Evolutionary conservation across 768 basidiomycete species (phyloP).

Genomic region (Hygrocybe punicea): DNA sequence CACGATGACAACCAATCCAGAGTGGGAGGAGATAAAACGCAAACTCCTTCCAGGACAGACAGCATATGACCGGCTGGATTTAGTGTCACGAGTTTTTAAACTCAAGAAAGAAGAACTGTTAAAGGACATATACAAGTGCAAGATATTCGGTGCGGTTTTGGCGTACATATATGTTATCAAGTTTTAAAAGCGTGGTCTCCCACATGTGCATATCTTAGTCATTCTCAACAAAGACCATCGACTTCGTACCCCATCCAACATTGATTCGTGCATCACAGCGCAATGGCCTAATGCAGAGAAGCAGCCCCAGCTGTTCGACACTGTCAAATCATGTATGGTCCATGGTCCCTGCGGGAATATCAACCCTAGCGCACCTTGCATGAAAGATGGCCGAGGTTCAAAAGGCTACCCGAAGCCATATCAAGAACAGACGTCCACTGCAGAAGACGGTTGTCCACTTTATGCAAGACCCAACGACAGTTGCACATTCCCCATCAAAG

Average conservation of each 20-base stretch:
- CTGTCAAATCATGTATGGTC: slow-evolving; percentile 42
- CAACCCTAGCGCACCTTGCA: slow-evolving; percentile 36
- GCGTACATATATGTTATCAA: background rate
- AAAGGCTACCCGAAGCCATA: slow-evolving; percentile 47
- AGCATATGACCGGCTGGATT: slow-evolving; percentile 43
- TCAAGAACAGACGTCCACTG: slow-evolving; percentile 30
- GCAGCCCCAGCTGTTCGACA: slow-evolving; percentile 39
- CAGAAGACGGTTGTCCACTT: slow-evolving; percentile 40
- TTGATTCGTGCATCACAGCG: slow-evolving; percentile 42
- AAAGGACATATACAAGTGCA: slow-evolving; percentile 35
- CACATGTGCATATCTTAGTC: slow-evolving; percentile 39
- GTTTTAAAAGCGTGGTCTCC: too few species aligned
- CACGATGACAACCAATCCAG: slow-evolving; percentile 49
- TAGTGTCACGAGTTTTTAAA: slow-evolving; percentile 47
- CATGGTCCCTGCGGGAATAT: slow-evolving; percentile 46
- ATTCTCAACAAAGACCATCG: slow-evolving; percentile 34
- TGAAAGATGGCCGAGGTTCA: slow-evolving; percentile 40
- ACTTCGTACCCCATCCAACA: slow-evolving; percentile 30
- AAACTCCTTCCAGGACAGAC: slow-evolving; percentile 31
- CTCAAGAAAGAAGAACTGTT: slow-evolving; percentile 41
- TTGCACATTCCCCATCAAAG: slow-evolving; percentile 5
- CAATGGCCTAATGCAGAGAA: slow-evolving; percentile 40
- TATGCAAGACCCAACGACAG: slow-evolving; percentile 39
- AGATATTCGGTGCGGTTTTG: slow-evolving; percentile 5
- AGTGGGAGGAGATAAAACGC: slow-evolving; percentile 41